These are phyloP conservation scores for Wallacemonas collosoma DNA, from an alignment of 208 protist genomes.

Conservation along the genomic window DNA sequence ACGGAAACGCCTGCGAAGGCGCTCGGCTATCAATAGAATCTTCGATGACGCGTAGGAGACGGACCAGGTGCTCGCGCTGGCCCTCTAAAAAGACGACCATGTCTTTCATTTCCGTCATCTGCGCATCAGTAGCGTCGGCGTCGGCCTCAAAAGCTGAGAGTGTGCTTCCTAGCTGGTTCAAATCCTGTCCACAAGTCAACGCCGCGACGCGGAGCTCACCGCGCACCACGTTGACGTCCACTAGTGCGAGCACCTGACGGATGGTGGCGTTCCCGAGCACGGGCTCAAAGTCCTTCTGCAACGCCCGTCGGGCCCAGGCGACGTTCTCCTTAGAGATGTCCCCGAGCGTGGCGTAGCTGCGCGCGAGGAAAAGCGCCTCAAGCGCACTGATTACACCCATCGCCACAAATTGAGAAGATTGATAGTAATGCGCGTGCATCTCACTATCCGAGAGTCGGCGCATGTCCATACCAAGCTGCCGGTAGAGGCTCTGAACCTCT, in stretches of 20 bases:
- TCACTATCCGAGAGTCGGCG: slow-evolving; percentile 62
- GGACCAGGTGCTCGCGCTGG: slow-evolving; percentile 33
- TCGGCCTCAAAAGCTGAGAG: slow-evolving; percentile 28
- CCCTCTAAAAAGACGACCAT: slow-evolving; percentile 34
- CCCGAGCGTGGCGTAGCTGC: slow-evolving; percentile 73
- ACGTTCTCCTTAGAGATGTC: slow-evolving; percentile 68
- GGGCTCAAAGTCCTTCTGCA: slow-evolving; percentile 68
- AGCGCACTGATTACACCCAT: slow-evolving; percentile 63
- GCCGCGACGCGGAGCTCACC: slow-evolving; percentile 54
- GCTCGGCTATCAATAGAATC: slow-evolving; percentile 54
- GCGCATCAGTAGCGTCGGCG: neutral
- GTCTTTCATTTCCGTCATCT: slow-evolving; percentile 24
- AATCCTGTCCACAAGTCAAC: slow-evolving; percentile 31
- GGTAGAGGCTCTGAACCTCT: slow-evolving; percentile 68
- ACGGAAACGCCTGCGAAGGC: slow-evolving; percentile 33
- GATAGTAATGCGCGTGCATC: slow-evolving; percentile 69
- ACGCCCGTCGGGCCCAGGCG: slow-evolving; percentile 50
- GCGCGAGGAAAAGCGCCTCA: slow-evolving; percentile 76
- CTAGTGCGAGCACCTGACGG: slow-evolving; percentile 58
- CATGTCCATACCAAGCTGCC: slow-evolving; percentile 74
- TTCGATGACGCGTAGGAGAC: slow-evolving; percentile 47
- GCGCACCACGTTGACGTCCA: slow-evolving; percentile 66
- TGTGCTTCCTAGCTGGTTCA: slow-evolving; percentile 26
- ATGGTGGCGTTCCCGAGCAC: slow-evolving; percentile 54
- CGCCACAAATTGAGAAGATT: slow-evolving; percentile 59